Evolutionary conservation across 345 rosid genomes (phyloP), one percentile per base, ranked within the genome.

Genomic region (Eutrema yunnanense): DNA sequence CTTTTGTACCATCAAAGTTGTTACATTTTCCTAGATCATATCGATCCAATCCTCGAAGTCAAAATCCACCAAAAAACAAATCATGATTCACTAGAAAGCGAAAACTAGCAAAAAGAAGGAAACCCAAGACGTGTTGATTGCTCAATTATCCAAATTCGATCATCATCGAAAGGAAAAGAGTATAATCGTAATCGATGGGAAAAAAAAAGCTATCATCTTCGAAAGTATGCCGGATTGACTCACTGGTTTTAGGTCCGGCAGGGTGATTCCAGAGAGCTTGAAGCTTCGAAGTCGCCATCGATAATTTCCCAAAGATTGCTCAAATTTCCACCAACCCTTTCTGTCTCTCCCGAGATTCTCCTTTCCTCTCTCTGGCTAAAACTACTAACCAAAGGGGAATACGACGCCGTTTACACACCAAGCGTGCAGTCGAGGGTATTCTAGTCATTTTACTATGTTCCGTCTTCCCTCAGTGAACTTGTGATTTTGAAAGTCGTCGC

Each of bases 191-290:
- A 46, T 30, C 44, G 62, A 59, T 42, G 12, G 9, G n/a, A n/a
- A n/a, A 3, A 4, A 10, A n/a, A 9, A 53, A 43, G 63, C 12
- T 19, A 33, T 13, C 29, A 34, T 55, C 42, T 5, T 55, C 4
- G 61, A 46, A 14, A 7, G 6, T 2, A 0, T 34, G 32, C n/a
- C 2, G 36, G 30, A 29, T n/a, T 22, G 41, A 46, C 92, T 84
- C 60, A 89, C 97, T 89, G 79, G 98, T 94, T 84, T 91, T 91
- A 51, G 98, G 98, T 53, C 98, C 97, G 3, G 98, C 97, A 5
- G 96, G 98, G 72, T 90, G 98, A 81, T 87, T 93, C 98, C 97
- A 93, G 8, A 90, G 72, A 74, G 97, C 94, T 76, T 93, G 94
- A 16, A 93, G 86, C 86, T 82, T 91, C 43, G 95, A 87, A 38